Base-by-base conservation (phyloP, 106 monocot genomes). In the Acorus gramineus region DNA sequence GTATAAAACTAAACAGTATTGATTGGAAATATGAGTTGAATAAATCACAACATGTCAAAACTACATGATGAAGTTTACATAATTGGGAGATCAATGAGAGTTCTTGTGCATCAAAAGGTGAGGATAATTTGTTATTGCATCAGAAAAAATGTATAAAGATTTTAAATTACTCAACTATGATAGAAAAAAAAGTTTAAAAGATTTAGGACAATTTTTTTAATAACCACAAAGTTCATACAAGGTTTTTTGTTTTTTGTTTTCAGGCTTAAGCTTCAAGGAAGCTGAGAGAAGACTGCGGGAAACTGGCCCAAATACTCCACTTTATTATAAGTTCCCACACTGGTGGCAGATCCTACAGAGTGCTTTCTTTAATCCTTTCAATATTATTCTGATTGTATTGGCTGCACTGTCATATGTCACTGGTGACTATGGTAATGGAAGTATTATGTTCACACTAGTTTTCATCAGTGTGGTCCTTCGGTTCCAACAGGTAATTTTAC, bases 181-280 rank as follows among this genome's bases (percentile, higher is more conserved):
- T 46, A 28, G 28, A 28, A 28, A 28, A 28, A 28, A 28, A 28
- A 28, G 28, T 28, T 28, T 1, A 28, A 1, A 28, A 28, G 28
- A 28, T 28, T 28, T 28, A 28, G 28, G 28, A 28, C 28, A 28
- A 28, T 28, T 28, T 28, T 28, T 28, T 28, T 28, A 28, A 28
- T 28, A 28, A 28, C 1, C 28, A 28, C 28, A 28, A 28, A 28
- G 28, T 28, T 28, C 28, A 28, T 28, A 28, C 28, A 28, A 28
- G 28, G 28, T 28, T 28, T 28, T 28, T 28, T 28, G 28, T 28
- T 28, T 28, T 28, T 28, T 61, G 46, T 52, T 5, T 64, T 50
- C 77, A 77, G 78, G 78, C 0, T 56, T 78, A 57, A 73, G 69
- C 59, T 73, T 73, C 52, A 73, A 67, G 63, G 79, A 79, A 73